Evolutionary conservation across 352 stramenopile genomes (phyloP).

Genomic region (Lagenidium sp.): DNA sequence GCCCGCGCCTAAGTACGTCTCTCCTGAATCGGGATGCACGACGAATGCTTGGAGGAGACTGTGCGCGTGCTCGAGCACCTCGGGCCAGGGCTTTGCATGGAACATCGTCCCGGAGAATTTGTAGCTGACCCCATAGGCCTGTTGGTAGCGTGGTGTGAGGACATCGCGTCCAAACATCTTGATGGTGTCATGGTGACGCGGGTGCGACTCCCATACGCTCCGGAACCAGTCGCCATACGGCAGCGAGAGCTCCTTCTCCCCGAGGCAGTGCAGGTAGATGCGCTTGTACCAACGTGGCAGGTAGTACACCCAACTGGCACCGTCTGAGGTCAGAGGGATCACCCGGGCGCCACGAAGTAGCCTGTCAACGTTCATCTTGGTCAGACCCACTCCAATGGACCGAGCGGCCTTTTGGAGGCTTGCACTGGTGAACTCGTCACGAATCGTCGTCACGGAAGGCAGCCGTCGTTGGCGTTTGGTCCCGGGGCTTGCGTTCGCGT

Average conservation of each 20-base stretch:
- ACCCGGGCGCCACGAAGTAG: slow-evolving; percentile 7
- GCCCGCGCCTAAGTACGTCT: too few relatives aligned
- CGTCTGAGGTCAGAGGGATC: slow-evolving; percentile 15
- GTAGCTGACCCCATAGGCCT: slow-evolving; percentile 47
- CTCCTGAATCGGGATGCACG: neutral
- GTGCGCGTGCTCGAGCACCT: slow-evolving; percentile 23
- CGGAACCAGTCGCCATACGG: slow-evolving; percentile 11
- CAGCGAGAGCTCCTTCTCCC: neutral
- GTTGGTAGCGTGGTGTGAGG: slow-evolving; percentile 59
- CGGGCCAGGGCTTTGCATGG: slow-evolving; percentile 32
- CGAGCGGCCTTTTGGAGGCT: neutral
- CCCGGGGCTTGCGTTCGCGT: neutral
- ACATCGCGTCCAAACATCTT: slow-evolving; percentile 65
- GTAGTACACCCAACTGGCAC: slow-evolving; percentile 48
- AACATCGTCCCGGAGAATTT: slow-evolving; percentile 54
- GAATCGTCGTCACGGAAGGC: neutral
- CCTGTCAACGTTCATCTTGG: neutral
- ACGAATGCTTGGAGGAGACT: slow-evolving; percentile 30
- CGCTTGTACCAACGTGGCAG: slow-evolving; percentile 41
- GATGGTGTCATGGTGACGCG: slow-evolving; percentile 43
- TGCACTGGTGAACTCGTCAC: neutral
- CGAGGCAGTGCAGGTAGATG: slow-evolving; percentile 14
- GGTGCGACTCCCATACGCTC: slow-evolving; percentile 55
- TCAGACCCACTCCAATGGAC: neutral
- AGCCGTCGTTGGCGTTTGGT: neutral